Evolutionary conservation across 495 filamentous ascomycete species (phyloP).

Genomic region (Penicillium parvum): DNA sequence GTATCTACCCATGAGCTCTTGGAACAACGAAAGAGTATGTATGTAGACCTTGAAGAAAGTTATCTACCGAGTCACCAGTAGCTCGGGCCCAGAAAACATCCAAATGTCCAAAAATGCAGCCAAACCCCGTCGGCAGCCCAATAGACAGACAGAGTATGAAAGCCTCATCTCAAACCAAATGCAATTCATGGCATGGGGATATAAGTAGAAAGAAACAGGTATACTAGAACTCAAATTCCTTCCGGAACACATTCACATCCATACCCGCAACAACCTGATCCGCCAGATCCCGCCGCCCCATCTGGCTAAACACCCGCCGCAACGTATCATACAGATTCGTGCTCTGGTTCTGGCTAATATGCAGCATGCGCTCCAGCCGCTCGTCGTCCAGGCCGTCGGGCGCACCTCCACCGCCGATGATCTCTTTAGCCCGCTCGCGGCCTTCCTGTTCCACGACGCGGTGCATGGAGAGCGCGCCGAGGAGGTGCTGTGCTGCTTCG

Average conservation of each 20-base stretch:
- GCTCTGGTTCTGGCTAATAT: constrained; percentile 79
- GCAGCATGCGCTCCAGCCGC: constrained; percentile 73
- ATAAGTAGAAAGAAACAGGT: neutral
- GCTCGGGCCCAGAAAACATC: constrained; percentile 2
- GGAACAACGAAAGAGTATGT: too few relatives aligned
- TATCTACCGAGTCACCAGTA: too few relatives aligned
- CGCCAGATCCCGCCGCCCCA: constrained; percentile 81
- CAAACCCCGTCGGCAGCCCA: constrained; percentile 13
- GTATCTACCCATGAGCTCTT: too few relatives aligned
- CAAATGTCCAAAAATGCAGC: constrained; percentile 13
- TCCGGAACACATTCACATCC: constrained; percentile 84
- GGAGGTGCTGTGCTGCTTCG: constrained; percentile 90
- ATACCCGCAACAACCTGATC: constrained; percentile 84
- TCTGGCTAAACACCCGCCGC: constrained; percentile 86
- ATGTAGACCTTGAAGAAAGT: too few relatives aligned
- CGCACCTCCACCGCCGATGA: constrained; percentile 57
- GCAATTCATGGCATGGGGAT: constrained; percentile 10
- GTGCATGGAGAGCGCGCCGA: constrained; percentile 94
- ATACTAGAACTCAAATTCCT: constrained; percentile 68
- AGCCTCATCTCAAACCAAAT: neutral
- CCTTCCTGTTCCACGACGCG: constrained; percentile 85
- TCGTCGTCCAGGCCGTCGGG: constrained; percentile 57
- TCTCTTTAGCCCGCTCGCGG: constrained; percentile 73
- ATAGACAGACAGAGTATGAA: constrained; percentile 3
- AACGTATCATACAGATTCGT: constrained; percentile 95